A percentile compares a stretch with the other conserved stretches of the same genome.
These are phyloP conservation scores for Litchi chinensis DNA, from an alignment of 345 rosid genomes.

Conservation along the genomic window DNA sequence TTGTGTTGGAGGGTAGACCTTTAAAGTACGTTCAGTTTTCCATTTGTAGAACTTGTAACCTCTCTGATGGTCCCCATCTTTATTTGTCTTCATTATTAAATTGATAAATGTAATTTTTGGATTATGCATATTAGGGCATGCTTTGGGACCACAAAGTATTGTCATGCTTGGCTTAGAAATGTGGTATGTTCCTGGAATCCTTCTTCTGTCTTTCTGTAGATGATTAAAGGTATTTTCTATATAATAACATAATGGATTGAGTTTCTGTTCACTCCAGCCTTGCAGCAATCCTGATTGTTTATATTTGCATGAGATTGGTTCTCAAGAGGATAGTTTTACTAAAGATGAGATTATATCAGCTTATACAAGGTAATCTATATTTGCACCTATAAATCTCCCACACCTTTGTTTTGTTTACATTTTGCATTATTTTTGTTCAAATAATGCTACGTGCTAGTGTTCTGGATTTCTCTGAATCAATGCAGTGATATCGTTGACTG, in stretches of 20 bases:
- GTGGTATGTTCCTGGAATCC: conserved; percentile 49
- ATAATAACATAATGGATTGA: neutral
- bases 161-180: conserved; percentile 97
- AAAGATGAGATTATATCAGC: conserved; percentile 93
- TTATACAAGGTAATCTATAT: conserved; percentile 61
- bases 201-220: neutral
- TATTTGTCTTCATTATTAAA: neutral
- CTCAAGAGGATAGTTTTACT: conserved; percentile 91
- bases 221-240: neutral
- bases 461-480: neutral
- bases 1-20: conserved; percentile 78
- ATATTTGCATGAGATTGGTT: conserved; percentile 92
- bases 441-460: neutral
- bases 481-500: neutral
- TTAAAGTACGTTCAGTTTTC: conserved; percentile 49
- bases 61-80: neutral
- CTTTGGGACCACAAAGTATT: conserved; percentile 94
- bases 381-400: neutral
- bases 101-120: neutral
- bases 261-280: conserved; percentile 50
- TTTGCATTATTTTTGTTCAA: neutral
- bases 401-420: neutral
- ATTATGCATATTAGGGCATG: conserved; percentile 64
- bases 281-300: conserved; percentile 95
- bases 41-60: neutral